Conservation (phyloP, 2,329 filamentous ascomycete species). For the Periconia sp. region DNA sequence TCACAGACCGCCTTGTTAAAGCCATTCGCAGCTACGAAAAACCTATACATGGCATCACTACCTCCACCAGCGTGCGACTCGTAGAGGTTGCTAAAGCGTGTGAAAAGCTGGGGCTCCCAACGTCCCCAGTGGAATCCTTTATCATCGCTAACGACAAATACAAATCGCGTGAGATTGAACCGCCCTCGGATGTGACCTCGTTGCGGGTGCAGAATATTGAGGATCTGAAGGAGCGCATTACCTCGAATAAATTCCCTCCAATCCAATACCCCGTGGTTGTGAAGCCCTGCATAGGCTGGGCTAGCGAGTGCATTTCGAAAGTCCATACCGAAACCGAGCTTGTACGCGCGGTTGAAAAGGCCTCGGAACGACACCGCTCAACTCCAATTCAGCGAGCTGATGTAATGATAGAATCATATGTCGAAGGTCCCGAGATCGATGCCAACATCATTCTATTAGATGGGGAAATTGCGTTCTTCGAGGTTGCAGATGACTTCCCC, state of each 20-base stretch:
- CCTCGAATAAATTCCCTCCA: neutral
- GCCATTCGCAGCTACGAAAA: too few species aligned
- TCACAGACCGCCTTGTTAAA: too few species aligned
- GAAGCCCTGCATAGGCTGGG: conserved; percentile 46
- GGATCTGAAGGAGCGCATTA: conserved; percentile 22
- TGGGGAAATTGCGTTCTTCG: conserved; percentile 15
- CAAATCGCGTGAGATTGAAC: too few species aligned
- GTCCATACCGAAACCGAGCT: conserved; percentile 34
- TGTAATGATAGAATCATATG: conserved; percentile 31
- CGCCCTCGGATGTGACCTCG: too few species aligned
- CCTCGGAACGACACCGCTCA: conserved; percentile 15
- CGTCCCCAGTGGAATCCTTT: too few species aligned
- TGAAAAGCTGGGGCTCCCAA: too few species aligned
- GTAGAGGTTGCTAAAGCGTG: too few species aligned
- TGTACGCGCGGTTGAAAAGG: conserved; percentile 10
- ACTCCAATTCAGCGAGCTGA: conserved; percentile 17
- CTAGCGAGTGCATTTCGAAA: conserved; percentile 40
- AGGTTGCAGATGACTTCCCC: conserved; percentile 13
- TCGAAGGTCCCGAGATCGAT: conserved; percentile 18
- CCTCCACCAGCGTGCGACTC: too few species aligned
- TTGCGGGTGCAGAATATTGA: neutral
- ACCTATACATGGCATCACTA: too few species aligned
- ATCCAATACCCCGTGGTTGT: conserved; percentile 34
- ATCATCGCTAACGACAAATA: too few species aligned
- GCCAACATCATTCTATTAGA: conserved; percentile 13